Conservation (phyloP, 306 rosid species). For the Arachis hypogaea region DNA sequence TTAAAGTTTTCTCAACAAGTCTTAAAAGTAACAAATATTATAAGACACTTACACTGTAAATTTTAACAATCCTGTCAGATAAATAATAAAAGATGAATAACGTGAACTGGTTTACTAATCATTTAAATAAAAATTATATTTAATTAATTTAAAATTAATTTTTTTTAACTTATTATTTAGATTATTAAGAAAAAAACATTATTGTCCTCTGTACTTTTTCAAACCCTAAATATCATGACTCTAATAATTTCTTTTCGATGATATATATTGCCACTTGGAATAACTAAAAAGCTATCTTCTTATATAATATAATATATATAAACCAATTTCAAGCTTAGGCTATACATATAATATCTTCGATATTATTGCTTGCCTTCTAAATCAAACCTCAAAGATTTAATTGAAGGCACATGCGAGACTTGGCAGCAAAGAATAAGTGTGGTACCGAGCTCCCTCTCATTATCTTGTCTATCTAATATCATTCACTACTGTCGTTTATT, state of each 20-base stretch:
- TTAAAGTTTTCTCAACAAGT: too few relatives aligned
- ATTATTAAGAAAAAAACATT: too few relatives aligned
- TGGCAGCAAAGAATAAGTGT: conserved; percentile 58
- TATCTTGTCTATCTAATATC: not conserved
- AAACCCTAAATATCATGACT: not conserved
- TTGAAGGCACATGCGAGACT: conserved; percentile 43
- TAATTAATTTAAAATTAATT: too few relatives aligned
- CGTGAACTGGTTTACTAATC: too few relatives aligned
- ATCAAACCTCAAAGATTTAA: conserved; percentile 22
- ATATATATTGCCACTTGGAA: conserved; percentile 34
- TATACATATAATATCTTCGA: conserved; percentile 6
- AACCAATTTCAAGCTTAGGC: conserved; percentile 28
- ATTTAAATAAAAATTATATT: too few relatives aligned
- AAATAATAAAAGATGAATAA: too few relatives aligned
- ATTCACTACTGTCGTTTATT: not conserved
- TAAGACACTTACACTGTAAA: too few relatives aligned
- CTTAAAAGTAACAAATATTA: too few relatives aligned
- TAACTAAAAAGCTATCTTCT: conserved; percentile 29
- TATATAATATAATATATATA: not conserved
- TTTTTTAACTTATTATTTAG: too few relatives aligned
- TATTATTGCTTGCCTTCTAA: conserved; percentile 69
- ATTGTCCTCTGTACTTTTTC: too few relatives aligned
- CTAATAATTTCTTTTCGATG: conserved; percentile 34
- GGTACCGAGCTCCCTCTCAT: conserved; percentile 15
- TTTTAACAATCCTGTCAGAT: too few relatives aligned